phyloP scores from a whole-genome alignment of 2,329 filamentous ascomycete species.

The Delphinella strobiligena region DNA sequence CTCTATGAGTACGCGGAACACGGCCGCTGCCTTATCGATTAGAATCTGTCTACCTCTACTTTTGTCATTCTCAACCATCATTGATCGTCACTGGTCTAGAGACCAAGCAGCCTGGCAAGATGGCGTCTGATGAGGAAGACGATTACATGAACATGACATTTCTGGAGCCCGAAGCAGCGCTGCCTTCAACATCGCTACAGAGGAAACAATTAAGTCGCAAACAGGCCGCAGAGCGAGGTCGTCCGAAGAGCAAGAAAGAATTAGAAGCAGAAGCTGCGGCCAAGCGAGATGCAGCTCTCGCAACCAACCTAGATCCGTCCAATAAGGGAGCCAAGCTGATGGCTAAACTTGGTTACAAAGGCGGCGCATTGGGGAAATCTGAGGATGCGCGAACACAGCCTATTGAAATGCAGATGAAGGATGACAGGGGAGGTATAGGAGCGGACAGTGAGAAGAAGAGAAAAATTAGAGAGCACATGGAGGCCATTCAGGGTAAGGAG shows the following conservation, averaged over 20 bases:
- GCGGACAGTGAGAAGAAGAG: slow-evolving; percentile 74
- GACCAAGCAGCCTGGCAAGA: too few species aligned
- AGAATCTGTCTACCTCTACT: not conserved
- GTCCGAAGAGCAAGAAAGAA: slow-evolving; percentile 70
- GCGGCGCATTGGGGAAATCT: slow-evolving; percentile 53
- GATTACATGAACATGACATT: slow-evolving; percentile 98
- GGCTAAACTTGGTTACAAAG: slow-evolving; percentile 87
- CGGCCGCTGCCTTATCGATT: not conserved
- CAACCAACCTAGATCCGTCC: slow-evolving; percentile 55
- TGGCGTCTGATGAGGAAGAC: slow-evolving; percentile 54
- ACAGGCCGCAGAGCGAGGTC: slow-evolving; percentile 47
- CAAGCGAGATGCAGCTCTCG: slow-evolving; percentile 63
- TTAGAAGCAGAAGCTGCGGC: slow-evolving; percentile 60
- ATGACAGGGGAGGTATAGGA: slow-evolving; percentile 72
- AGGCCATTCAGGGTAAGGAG: slow-evolving; percentile 31
- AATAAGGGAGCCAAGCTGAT: slow-evolving; percentile 95
- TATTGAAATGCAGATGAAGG: slow-evolving; percentile 63
- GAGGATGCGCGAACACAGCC: slow-evolving; percentile 51
- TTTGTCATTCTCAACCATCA: too few species aligned
- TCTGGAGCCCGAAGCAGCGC: slow-evolving; percentile 44
- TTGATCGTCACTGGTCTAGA: not conserved
- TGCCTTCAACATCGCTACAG: slow-evolving; percentile 52
- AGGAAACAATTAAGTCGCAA: slow-evolving; percentile 39
- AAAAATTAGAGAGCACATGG: slow-evolving; percentile 47
- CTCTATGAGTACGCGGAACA: too few species aligned